Base-by-base conservation (phyloP, 371 early-diverging fungal genomes). In the Chytridium lagenaria region DNA sequence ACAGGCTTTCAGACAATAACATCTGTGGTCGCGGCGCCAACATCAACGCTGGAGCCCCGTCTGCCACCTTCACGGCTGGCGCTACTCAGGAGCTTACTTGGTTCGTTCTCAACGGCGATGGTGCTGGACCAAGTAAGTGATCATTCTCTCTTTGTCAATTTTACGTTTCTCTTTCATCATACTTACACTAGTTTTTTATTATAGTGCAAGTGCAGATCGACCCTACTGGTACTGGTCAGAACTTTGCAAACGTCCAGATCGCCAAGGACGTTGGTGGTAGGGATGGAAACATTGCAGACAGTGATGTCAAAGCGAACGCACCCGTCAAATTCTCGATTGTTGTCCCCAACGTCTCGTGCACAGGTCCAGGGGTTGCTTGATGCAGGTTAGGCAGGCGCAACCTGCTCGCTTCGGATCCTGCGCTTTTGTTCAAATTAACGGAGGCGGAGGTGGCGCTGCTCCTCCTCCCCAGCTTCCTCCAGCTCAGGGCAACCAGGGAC, bases 51-150 rank as follows among this genome's bases (percentile, higher is more conserved):
- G 40, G 39, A 12, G 38, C 69, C 12, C 55, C 69, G 15, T 30
- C 59, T 16, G 69, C 37, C 59, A 34, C 57, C 28, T 59, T 22
- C 28, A 15, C 57, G 10, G 59, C 69, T 10, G 69, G 69, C 36
- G 22, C 59, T 59, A 69, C 57, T 16, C 40, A 40, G 3, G 30
- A 31, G 55, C 7, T 69, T 31, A 34, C 57, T 0, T 69, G 52
- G 52, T 69, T 69, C 31, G 59, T 69, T n/a, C 59, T 69, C 40
- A 69, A 69, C 31, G 69, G 69, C 22, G 69, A 69, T 52, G 69
- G 69, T 2, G 69, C 69, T 12, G 69, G 69, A 26, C 57, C 57
- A 10, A 28, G 61, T 61, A 61, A 61, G 34, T 61, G 26, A n/a
- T 5, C 23, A 5, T 52, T 52, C 16, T 7, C 12, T 52, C 7